phyloP scores from a whole-genome alignment of 345 rosid species.

The Xanthoceras sorbifolium region DNA sequence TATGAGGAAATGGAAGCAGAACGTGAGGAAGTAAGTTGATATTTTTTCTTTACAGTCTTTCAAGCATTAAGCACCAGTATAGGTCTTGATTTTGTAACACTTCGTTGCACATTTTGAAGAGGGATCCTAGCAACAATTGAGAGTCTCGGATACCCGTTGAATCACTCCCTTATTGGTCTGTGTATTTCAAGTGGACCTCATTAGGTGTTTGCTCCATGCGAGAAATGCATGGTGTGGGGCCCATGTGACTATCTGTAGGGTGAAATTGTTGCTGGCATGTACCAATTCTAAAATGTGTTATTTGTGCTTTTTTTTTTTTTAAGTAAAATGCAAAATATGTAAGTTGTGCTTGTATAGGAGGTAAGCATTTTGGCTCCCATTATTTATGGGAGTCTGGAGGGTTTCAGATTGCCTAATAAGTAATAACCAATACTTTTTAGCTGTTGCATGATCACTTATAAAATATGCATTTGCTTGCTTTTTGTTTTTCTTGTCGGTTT shows the following conservation, averaged over 20 bases:
- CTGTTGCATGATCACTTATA: not conserved
- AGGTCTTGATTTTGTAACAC: not conserved
- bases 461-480: not conserved
- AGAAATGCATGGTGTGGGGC: not conserved
- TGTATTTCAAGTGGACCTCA: not conserved
- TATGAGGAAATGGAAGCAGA: conserved; percentile 98
- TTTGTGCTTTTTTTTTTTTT: not conserved
- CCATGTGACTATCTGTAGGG: not conserved
- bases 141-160: not conserved
- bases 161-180: not conserved
- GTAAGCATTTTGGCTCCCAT: not conserved
- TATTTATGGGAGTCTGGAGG: not conserved
- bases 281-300: too few relatives aligned
- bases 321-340: not conserved
- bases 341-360: not conserved
- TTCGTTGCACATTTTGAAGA: not conserved
- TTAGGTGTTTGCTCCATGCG: not conserved
- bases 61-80: not conserved
- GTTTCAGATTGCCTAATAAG: not conserved
- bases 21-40: conserved; percentile 70
- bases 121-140: not conserved
- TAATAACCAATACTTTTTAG: not conserved
- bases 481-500: not conserved
- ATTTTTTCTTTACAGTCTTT: not conserved
- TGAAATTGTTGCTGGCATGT: not conserved